Evolutionary conservation across 495 filamentous ascomycete species (phyloP).

Genomic region (Aspergillus affinis): DNA sequence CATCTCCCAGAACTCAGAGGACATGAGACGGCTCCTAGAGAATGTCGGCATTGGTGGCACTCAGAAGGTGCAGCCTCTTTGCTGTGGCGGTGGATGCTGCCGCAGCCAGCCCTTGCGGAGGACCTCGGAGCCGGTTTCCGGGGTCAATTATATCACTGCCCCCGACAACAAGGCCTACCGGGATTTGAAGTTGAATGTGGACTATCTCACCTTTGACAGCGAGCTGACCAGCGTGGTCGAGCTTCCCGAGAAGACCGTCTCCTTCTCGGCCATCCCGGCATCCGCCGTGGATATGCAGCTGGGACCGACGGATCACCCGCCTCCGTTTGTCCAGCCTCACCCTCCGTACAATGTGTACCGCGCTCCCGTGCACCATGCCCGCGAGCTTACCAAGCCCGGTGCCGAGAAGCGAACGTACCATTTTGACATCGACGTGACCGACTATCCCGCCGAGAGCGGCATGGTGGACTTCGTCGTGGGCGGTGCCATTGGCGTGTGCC

Average conservation of each 20-base stretch:
- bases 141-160: slow-evolving; percentile 55
- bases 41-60: slow-evolving; percentile 44
- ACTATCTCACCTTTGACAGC: slow-evolving; percentile 65
- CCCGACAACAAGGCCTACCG: slow-evolving; percentile 84
- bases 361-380: slow-evolving; percentile 74
- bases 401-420: slow-evolving; percentile 96
- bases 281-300: slow-evolving; percentile 35
- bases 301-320: slow-evolving; percentile 61
- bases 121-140: slow-evolving; percentile 48
- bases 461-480: slow-evolving; percentile 93
- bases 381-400: slow-evolving; percentile 86
- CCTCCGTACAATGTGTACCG: slow-evolving; percentile 88
- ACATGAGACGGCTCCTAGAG: slow-evolving; percentile 65
- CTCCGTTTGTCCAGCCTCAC: slow-evolving; percentile 91
- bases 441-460: slow-evolving; percentile 83
- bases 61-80: slow-evolving; percentile 60
- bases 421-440: slow-evolving; percentile 93
- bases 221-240: slow-evolving; percentile 66
- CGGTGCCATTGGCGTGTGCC: slow-evolving; percentile 89
- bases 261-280: slow-evolving; percentile 54
- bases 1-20: slow-evolving; percentile 71
- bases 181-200: slow-evolving; percentile 72
- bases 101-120: slow-evolving; percentile 58
- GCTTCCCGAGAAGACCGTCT: slow-evolving; percentile 72
- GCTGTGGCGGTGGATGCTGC: slow-evolving; percentile 95